phyloP scores from a whole-genome alignment of 2,329 filamentous ascomycete genomes.

The Neonectria magnoliae region DNA sequence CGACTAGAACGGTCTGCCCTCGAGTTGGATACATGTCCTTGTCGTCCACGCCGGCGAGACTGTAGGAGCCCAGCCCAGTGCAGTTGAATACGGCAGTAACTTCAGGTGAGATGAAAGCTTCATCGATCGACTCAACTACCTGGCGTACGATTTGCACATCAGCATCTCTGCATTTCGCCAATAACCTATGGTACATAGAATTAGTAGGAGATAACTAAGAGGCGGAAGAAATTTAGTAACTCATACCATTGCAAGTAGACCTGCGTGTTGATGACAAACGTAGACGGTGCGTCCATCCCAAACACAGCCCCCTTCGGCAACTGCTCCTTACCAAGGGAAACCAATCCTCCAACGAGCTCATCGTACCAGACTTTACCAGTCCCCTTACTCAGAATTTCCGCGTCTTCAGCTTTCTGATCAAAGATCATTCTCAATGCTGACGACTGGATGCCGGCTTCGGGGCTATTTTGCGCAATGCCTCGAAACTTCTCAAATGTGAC shows the following conservation, averaged over 20 bases:
- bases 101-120: slow-evolving; percentile 67
- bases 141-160: slow-evolving; percentile 72
- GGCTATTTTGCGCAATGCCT: slow-evolving; percentile 39
- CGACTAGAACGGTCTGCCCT: slow-evolving; percentile 47
- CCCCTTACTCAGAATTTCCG: slow-evolving; percentile 55
- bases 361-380: slow-evolving; percentile 56
- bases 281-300: slow-evolving; percentile 45
- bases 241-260: slow-evolving; percentile 77
- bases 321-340: slow-evolving; percentile 39
- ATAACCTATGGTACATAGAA: slow-evolving; percentile 54
- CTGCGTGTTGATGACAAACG: slow-evolving; percentile 70
- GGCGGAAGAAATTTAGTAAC: too few relatives aligned
- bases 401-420: slow-evolving; percentile 47
- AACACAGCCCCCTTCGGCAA: slow-evolving; percentile 48
- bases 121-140: slow-evolving; percentile 70
- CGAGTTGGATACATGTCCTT: slow-evolving; percentile 73
- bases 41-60: slow-evolving; percentile 81
- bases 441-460: slow-evolving; percentile 68
- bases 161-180: slow-evolving; percentile 74
- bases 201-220: background rate
- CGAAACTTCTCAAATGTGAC: slow-evolving; percentile 28
- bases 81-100: slow-evolving; percentile 74
- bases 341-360: slow-evolving; percentile 49
- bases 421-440: slow-evolving; percentile 34
- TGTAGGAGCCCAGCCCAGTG: slow-evolving; percentile 76